Conservation (phyloP, 768 basidiomycete species). For the Kwoniella sp. region DNA sequence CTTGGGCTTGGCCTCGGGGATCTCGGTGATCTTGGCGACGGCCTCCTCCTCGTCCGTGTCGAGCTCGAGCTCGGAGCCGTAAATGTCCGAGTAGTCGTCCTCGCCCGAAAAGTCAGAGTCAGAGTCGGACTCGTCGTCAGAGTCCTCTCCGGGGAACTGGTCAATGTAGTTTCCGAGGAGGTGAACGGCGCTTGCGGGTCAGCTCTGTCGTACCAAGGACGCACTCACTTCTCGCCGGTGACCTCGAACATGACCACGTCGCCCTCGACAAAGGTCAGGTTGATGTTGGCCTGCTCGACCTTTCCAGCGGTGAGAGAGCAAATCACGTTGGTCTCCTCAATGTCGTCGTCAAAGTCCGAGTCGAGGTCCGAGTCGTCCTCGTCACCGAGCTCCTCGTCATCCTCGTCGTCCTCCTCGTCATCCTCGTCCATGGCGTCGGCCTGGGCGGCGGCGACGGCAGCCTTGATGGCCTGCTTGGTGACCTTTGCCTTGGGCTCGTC, state of each 20-base stretch:
- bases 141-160: slow-evolving; percentile 54
- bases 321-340: slow-evolving; percentile 55
- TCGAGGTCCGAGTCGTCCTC: slow-evolving; percentile 33
- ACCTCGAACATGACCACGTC: slow-evolving; percentile 63
- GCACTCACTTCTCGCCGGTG: slow-evolving; percentile 67
- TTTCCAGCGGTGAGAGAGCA: slow-evolving; percentile 77
- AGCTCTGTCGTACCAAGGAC: neutral
- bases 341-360: slow-evolving; percentile 46
- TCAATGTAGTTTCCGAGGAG: slow-evolving; percentile 79
- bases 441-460: slow-evolving; percentile 6
- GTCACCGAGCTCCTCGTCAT: slow-evolving; percentile 55
- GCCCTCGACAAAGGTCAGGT: slow-evolving; percentile 66
- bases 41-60: slow-evolving; percentile 51
- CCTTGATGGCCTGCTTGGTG: slow-evolving; percentile 54
- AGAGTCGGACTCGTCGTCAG: slow-evolving; percentile 77
- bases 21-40: slow-evolving; percentile 22
- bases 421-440: slow-evolving; percentile 15
- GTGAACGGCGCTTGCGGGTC: slow-evolving; percentile 56
- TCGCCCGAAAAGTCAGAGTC: slow-evolving; percentile 65
- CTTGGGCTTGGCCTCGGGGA: slow-evolving; percentile 35
- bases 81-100: slow-evolving; percentile 59
- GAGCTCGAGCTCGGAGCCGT: slow-evolving; percentile 71
- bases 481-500: slow-evolving; percentile 57
- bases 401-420: slow-evolving; percentile 27
- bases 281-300: slow-evolving; percentile 68